Evolutionary conservation across 306 rosid genomes (phyloP), one percentile per base, ranked within the genome.

Genomic region (Castanea sativa): DNA sequence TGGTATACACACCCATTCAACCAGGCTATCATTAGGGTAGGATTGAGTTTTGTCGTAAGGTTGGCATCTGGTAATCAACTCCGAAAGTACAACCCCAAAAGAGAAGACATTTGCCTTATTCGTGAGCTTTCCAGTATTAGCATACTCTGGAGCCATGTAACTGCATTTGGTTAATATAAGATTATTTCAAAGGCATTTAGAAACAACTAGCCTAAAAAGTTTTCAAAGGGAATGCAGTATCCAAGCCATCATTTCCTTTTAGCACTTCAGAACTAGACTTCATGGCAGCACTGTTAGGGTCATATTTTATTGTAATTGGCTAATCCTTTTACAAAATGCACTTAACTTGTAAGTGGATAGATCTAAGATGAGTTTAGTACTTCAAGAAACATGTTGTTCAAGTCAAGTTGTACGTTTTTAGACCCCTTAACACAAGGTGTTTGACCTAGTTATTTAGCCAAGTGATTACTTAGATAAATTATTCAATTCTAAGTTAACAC

Each of bases 141-240:
- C 92, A 84, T 91, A 91, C 73, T 91, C 93, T 5, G 95, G 95
- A 79, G 91, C 91, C 74, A 91, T 23, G 86, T 91, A 87, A 51
- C 95, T 89, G 83, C 79, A 78, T 81, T 78, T 78, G 67, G 18
- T 73, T n/a, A 49, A 71, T 69, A 20, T 10, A 29, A 57, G 18
- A 78, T 41, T 4, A n/a, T 18, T 67, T 67, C 71, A 33, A 33
- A 33, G 13, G 1, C 5, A 23, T 60, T 63, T 3, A 15, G 33
- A 30, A 63, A 6, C 35, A 63, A 6, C 1, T 27, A 14, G 1
- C 1, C 5, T 0, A 29, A 63, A 63, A 30, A 1, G 1, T 14
- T 9, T 20, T 5, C 21, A 20, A 0, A 1, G 9, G 56, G 73
- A 73, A 6, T 2, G 1, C 0, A 43, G 74, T 12, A 35, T 45